These are phyloP conservation scores for Leucocoprinus birnbaumii DNA, from an alignment of 768 basidiomycete genomes.

Conservation along the genomic window DNA sequence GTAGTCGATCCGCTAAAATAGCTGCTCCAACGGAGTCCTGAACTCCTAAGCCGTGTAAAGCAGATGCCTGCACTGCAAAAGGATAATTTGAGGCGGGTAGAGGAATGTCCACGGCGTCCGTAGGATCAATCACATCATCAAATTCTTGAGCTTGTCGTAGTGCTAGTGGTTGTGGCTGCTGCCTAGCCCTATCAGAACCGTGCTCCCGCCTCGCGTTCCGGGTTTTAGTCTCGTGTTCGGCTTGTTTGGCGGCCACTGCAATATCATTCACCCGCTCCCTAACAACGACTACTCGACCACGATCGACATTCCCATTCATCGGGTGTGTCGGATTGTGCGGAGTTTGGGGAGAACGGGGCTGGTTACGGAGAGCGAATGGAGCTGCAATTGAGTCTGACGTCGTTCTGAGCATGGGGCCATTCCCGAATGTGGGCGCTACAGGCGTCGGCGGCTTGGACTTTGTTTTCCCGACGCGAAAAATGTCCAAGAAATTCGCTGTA, in stretches of 20 bases:
- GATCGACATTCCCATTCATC: slow-evolving; percentile 15
- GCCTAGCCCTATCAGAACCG: slow-evolving; percentile 35
- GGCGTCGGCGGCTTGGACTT: slow-evolving; percentile 64
- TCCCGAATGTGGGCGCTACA: slow-evolving; percentile 20
- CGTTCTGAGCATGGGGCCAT: slow-evolving; percentile 52
- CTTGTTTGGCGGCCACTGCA: slow-evolving; percentile 66
- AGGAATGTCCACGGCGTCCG: slow-evolving; percentile 79
- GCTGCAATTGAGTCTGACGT: slow-evolving; percentile 62
- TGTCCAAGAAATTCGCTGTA: slow-evolving; percentile 61
- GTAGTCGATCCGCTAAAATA: slow-evolving; percentile 70
- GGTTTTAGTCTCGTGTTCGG: slow-evolving; percentile 66
- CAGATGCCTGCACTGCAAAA: slow-evolving; percentile 75
- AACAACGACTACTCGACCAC: slow-evolving; percentile 75
- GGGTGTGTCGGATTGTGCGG: slow-evolving; percentile 31
- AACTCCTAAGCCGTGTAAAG: slow-evolving; percentile 68
- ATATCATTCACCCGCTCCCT: slow-evolving; percentile 79
- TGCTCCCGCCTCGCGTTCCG: slow-evolving; percentile 47
- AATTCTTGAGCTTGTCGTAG: slow-evolving; percentile 21
- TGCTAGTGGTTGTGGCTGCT: slow-evolving; percentile 8
- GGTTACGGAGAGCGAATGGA: slow-evolving; percentile 31
- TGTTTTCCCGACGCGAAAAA: slow-evolving; percentile 67
- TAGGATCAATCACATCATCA: slow-evolving; percentile 74
- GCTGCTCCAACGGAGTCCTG: slow-evolving; percentile 75
- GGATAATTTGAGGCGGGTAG: slow-evolving; percentile 66
- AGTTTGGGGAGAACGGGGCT: slow-evolving; percentile 29